Percentiles rank a stretch among this genome's conserved stretches.
phyloP scores from a whole-genome alignment of 2,329 filamentous ascomycete genomes.

The Diaporthe longicolla region DNA sequence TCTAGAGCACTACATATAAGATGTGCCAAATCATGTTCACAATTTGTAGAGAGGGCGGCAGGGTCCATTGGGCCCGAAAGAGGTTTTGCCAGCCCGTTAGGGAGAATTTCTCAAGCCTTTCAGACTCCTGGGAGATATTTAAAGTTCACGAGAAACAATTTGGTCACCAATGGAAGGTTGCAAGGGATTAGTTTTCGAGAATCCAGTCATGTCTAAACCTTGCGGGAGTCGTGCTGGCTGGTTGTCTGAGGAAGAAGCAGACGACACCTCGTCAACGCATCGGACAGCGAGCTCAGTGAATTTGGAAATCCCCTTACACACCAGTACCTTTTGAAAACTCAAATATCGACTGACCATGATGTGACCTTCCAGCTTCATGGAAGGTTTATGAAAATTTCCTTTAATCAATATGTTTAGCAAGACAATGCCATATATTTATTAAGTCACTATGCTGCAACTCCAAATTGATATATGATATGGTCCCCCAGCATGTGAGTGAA shows the following conservation, averaged over 20 bases:
- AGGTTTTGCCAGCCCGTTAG: background rate
- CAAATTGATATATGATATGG: too few species aligned
- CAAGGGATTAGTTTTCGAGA: slow-evolving; percentile 10
- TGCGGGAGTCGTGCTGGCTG: slow-evolving; percentile 18
- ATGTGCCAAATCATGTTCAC: slow-evolving; percentile 31
- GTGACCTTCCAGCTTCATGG: background rate
- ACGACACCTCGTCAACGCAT: background rate
- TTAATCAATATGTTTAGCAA: background rate
- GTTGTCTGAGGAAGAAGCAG: slow-evolving; percentile 23
- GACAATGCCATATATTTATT: background rate
- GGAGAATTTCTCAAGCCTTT: background rate
- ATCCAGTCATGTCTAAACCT: background rate
- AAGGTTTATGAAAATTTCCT: background rate
- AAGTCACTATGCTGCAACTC: background rate
- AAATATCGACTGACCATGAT: background rate
- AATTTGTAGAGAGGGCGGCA: slow-evolving; percentile 22
- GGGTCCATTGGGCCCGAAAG: slow-evolving; percentile 24
- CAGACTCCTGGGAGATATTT: background rate
- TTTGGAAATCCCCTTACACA: background rate
- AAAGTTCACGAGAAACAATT: background rate
- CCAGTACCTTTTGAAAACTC: background rate
- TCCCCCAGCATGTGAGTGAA: too few species aligned
- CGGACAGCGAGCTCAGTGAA: background rate
- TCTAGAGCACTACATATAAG: background rate
- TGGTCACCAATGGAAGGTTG: slow-evolving; percentile 33